These are phyloP conservation scores for Aspergillus haitiensis DNA, from an alignment of 495 filamentous ascomycete genomes.

Conservation along the genomic window DNA sequence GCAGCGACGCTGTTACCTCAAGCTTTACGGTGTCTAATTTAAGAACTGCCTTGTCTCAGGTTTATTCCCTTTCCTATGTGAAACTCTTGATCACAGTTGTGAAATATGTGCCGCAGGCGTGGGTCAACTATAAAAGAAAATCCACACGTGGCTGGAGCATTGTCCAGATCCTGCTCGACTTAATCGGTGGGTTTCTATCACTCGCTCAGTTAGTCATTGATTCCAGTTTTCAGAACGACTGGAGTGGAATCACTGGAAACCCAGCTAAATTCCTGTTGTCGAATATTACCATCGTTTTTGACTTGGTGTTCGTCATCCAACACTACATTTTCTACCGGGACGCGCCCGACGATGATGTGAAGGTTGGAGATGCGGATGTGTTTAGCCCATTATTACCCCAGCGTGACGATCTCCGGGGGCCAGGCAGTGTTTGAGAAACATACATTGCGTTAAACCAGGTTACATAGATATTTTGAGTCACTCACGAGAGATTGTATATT, in stretches of 20 bases:
- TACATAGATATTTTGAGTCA: constrained; percentile 1
- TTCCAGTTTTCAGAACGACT: constrained; percentile 78
- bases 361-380: constrained; percentile 13
- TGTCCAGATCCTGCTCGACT: constrained; percentile 78
- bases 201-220: constrained; percentile 81
- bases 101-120: constrained; percentile 89
- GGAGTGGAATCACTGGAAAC: constrained; percentile 88
- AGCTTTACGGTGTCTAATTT: constrained; percentile 19
- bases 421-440: constrained; percentile 6
- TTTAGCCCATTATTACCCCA: constrained; percentile 36
- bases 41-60: constrained; percentile 38
- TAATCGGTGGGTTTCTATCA: constrained; percentile 78
- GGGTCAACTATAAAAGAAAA: constrained; percentile 75
- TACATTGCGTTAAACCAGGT: not conserved
- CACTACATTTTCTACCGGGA: constrained; percentile 77
- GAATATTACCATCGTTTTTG: constrained; percentile 83
- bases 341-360: constrained; percentile 16
- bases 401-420: constrained; percentile 15
- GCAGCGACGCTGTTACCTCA: not conserved
- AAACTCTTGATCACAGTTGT: constrained; percentile 86
- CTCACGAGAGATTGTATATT: too few species aligned
- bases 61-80: constrained; percentile 80
- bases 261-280: constrained; percentile 85
- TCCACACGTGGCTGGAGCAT: constrained; percentile 91
- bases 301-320: constrained; percentile 79